Base-by-base conservation (phyloP, 2,329 filamentous ascomycete genomes). In the Alternaria hordeiaustralica region DNA sequence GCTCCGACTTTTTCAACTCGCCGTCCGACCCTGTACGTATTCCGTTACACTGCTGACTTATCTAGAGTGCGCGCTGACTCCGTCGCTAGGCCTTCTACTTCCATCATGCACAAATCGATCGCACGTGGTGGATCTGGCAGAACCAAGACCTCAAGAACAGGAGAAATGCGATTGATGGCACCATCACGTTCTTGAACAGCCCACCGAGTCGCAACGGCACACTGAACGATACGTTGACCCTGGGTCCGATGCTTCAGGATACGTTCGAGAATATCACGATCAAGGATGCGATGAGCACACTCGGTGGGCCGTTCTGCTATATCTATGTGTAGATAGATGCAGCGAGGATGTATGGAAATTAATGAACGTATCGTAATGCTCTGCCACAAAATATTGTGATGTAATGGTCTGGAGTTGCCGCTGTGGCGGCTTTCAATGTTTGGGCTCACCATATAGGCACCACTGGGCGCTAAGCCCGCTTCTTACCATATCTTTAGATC, bases 51-150 rank as follows among this genome's bases (percentile, higher is more conserved):
- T 25, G 11, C 33, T 6, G 7, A 23, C 3, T 13, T 0, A 26
- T 4, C 2, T 0, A 8, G 8, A 7, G 11, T 21, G 3, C 3
- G 4, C 30, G 5, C 18, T 51, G 28, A 51, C 49, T 23, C 18
- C 49, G 8, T n/a, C 7, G 2, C 1, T 18, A 47, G 26, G 26
- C 44, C 20, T 85, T 85, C 74, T 85, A 77, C 68, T 75, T 83
- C 26, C 83, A 85, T 64, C 84, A 85, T 58, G 78, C 77, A 5
- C 79, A 80, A 72, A 81, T 85, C 43, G 84, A 86, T 69, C 79
- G 82, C 7, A 69, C 79, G 3, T 86, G 79, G 77, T 84, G 81
- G 82, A 83, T 81, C 10, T 86, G 84, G 84, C 84, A 86, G 71
- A 83, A 81, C 60, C 71, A 79, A 30, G 77, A 84, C 57, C 65